Evolutionary conservation across 2,329 filamentous ascomycete species (phyloP), one percentile per base, ranked within the genome.

Genomic region (Cryoendolithus antarcticus): DNA sequence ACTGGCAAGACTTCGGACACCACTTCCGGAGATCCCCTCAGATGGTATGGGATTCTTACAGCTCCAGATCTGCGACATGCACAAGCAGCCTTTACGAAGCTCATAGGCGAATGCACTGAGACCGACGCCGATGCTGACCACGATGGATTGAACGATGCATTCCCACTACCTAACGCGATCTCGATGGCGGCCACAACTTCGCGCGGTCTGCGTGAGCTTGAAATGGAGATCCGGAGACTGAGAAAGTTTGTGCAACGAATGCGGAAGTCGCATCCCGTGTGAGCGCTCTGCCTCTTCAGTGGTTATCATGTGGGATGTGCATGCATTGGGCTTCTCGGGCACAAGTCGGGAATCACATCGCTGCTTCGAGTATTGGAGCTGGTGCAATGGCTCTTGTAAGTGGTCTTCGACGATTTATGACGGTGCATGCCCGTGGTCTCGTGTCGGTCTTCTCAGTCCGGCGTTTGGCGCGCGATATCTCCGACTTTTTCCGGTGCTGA

Each of bases 161-260:
- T 7, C 4, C 9, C 4, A n/a, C 30, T 13, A 7, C 27, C 9
- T 2, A 59, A 67, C 0, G 56, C 79, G 3, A 58, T 86, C 2
- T 71, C 76, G 1, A 60, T 61, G 30, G 62, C 86, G 6, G 69
- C 69, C 5, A 70, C 68, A 1, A 58, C 82, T n/a, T 65, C 69
- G 29, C 66, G 66, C 21, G 69, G 75, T 50, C 76, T 89, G 71
- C 65, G 67, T 9, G 61, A 62, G n/a, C 55, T 83, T 4, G 82
- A 86, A 62, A 75, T 79, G 37, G 72, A 81, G 48, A 76, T 89
- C 39, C 68, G 80, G 30, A 65, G 80, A 41, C 39, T 63, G 36
- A 60, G 67, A 47, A 74, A 73, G 50, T 54, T n/a, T n/a, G n/a
- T n/a, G n/a, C n/a, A n/a, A n/a, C 68, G 63, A 48, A 47, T 49